A percentile compares a stretch with the other conserved stretches of the same genome.
These are phyloP conservation scores for Solanum rostratum DNA, from an alignment of 257 asterid species.

Conservation along the genomic window DNA sequence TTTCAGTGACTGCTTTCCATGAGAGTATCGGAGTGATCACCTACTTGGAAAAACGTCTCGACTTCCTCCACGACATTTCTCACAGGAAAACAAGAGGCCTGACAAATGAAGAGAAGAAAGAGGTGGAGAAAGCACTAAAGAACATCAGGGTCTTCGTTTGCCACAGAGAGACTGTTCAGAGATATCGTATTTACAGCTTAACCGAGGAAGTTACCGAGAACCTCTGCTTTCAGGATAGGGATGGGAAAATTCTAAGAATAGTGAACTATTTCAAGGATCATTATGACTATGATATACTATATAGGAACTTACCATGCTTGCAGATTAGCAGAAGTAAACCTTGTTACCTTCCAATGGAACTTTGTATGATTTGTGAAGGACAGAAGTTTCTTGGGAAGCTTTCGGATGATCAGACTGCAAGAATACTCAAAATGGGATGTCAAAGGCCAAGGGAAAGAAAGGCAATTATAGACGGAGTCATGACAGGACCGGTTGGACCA, in stretches of 20 bases:
- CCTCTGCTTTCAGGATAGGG: constrained; percentile 70
- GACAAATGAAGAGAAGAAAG: constrained; percentile 44
- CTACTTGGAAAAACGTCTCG: constrained; percentile 59
- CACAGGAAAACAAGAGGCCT: constrained; percentile 28
- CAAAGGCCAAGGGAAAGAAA: constrained; percentile 68
- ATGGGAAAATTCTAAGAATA: constrained; percentile 46
- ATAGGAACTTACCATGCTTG: constrained; percentile 75
- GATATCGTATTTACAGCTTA: constrained; percentile 60
- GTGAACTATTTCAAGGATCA: constrained; percentile 71
- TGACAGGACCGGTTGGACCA: constrained; percentile 90
- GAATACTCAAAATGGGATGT: constrained; percentile 78
- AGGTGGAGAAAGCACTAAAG: constrained; percentile 68
- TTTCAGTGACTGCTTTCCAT: constrained; percentile 86
- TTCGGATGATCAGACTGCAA: constrained; percentile 85
- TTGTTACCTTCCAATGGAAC: constrained; percentile 93
- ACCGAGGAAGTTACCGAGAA: constrained; percentile 57
- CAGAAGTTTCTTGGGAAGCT: constrained; percentile 95
- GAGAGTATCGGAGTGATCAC: constrained; percentile 86
- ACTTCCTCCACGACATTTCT: constrained; percentile 44
- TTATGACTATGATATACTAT: constrained; percentile 64
- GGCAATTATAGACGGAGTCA: constrained; percentile 54
- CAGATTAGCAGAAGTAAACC: constrained; percentile 81
- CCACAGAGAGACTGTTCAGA: constrained; percentile 78
- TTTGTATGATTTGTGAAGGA: constrained; percentile 93
- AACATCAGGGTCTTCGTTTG: constrained; percentile 80